Conservation (phyloP, 2,329 filamentous ascomycete genomes). For the Orbilia javanica region DNA sequence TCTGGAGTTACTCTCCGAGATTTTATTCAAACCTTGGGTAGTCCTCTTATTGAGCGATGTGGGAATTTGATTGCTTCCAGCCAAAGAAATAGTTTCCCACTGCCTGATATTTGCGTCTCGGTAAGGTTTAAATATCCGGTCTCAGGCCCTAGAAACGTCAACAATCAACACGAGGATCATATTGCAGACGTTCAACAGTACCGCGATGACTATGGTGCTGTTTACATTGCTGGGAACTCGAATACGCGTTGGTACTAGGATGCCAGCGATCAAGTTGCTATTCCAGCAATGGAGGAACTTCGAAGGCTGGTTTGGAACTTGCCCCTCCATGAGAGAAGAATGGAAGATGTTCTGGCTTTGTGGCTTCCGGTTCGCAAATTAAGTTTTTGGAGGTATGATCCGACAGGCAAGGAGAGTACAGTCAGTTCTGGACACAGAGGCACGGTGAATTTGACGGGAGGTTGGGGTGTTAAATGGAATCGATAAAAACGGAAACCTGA, state of each 20-base stretch:
- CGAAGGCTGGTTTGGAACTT: neutral
- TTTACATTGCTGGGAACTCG: neutral
- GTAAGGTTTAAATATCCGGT: neutral
- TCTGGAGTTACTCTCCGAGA: neutral
- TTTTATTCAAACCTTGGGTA: neutral
- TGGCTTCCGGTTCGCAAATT: neutral
- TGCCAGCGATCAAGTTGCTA: neutral
- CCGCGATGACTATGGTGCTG: neutral
- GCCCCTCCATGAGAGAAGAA: neutral
- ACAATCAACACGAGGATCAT: neutral
- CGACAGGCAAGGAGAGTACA: neutral
- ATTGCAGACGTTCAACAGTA: neutral
- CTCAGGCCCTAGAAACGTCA: neutral
- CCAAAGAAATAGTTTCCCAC: neutral
- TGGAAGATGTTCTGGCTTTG: neutral
- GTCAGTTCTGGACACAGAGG: neutral
- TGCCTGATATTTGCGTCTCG: neutral
- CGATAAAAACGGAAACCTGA: neutral
- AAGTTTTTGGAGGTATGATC: neutral
- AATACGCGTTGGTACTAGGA: neutral
- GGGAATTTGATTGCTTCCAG: neutral
- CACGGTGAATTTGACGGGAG: neutral
- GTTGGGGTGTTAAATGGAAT: neutral
- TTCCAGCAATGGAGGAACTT: neutral
- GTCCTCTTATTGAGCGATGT: neutral